Evolutionary conservation across 768 basidiomycete species (phyloP).

Genomic region (Naganishia friedmannii): DNA sequence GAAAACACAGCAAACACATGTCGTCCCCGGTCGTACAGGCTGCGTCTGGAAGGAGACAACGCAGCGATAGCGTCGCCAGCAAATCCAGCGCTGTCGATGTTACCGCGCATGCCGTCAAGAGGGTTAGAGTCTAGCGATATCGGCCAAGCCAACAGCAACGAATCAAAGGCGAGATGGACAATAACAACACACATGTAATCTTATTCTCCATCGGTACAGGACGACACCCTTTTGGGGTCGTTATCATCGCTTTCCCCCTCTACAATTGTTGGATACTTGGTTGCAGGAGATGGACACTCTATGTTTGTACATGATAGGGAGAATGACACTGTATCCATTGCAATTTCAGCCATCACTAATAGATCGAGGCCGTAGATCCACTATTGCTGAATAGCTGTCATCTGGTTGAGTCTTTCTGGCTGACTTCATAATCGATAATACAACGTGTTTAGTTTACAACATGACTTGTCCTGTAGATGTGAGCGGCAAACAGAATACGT

Average conservation of each 20-base stretch:
- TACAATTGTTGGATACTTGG: not conserved
- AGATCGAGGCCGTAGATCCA: too few relatives aligned
- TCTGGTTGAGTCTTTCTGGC: not conserved
- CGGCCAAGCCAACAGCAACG: not conserved
- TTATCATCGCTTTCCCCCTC: constrained; percentile 9
- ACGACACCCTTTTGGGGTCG: too few relatives aligned
- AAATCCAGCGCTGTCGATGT: constrained; percentile 19
- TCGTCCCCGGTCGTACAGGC: constrained; percentile 6
- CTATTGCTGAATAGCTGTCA: not conserved
- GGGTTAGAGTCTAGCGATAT: constrained; percentile 10
- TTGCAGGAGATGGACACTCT: not conserved
- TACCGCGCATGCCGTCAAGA: constrained; percentile 12
- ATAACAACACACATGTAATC: not conserved
- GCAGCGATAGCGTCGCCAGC: constrained; percentile 30
- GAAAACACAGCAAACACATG: constrained; percentile 11
- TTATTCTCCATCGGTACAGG: not conserved
- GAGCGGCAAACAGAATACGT: not conserved
- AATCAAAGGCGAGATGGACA: not conserved
- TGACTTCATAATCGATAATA: not conserved
- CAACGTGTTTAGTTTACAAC: constrained; percentile 18
- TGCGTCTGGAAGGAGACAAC: constrained; percentile 9
- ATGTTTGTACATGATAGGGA: not conserved
- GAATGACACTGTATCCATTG: not conserved
- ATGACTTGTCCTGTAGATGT: not conserved
- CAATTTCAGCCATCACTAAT: not conserved